Evolutionary conservation across 2,329 filamentous ascomycete genomes (phyloP).

Genomic region (Fusarium setosum): DNA sequence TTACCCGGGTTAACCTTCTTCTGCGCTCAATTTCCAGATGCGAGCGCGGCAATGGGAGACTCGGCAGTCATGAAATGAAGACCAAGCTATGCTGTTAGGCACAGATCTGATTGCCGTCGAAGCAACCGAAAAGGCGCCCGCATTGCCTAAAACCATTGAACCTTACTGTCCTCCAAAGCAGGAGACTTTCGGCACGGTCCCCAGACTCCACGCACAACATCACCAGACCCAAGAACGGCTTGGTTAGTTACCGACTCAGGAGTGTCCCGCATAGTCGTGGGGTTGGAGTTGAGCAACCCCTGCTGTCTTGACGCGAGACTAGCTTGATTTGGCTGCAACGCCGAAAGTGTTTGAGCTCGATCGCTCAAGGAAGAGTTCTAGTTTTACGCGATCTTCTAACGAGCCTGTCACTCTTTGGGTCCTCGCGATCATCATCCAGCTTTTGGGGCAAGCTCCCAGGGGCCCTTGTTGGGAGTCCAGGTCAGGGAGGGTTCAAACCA

Average conservation of each 20-base stretch:
- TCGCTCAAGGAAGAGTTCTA: conserved; percentile 3
- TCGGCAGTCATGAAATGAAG: not conserved
- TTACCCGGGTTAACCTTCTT: not conserved
- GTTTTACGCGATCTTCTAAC: conserved; percentile 11
- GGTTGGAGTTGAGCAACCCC: conserved; percentile 15
- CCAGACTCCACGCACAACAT: conserved; percentile 4
- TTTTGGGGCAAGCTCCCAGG: not conserved
- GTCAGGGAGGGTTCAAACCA: not conserved
- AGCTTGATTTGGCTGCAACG: conserved; percentile 32
- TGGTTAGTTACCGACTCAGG: conserved; percentile 27
- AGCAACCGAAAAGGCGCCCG: not conserved
- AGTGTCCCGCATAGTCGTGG: conserved; percentile 23
- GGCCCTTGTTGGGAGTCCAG: not conserved
- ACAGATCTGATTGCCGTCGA: conserved; percentile 2
- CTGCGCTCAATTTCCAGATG: not conserved
- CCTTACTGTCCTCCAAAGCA: conserved; percentile 12
- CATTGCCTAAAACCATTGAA: conserved; percentile 9
- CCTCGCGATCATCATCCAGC: not conserved
- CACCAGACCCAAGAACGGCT: not conserved
- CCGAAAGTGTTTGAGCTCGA: conserved; percentile 33
- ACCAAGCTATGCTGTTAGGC: not conserved
- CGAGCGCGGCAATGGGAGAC: not conserved
- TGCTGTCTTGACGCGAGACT: conserved; percentile 14
- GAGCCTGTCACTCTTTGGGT: not conserved
- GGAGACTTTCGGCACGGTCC: conserved; percentile 12